Evolutionary conservation across 305 asterid species (phyloP).

Genomic region (Solanum aculeatissimum): DNA sequence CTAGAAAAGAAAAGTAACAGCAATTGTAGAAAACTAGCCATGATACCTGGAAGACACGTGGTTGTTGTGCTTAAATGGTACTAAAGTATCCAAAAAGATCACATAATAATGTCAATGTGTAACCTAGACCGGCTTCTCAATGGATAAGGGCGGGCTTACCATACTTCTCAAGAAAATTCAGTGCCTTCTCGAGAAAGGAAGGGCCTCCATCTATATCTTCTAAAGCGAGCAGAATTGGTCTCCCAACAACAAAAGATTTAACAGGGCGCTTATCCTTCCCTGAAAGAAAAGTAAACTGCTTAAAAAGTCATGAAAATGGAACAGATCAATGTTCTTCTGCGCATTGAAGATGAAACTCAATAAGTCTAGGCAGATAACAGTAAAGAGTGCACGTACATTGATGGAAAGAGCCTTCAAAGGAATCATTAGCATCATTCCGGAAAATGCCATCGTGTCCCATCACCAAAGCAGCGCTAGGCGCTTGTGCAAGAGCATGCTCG

Average conservation of each 20-base stretch:
- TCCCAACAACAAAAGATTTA: slow-evolving; percentile 95
- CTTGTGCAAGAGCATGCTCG: slow-evolving; percentile 93
- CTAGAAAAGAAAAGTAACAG: background rate
- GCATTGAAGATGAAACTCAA: background rate
- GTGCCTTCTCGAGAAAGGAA: slow-evolving; percentile 97
- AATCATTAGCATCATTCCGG: slow-evolving; percentile 66
- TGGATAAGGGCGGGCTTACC: slow-evolving; percentile 33
- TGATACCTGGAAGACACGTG: background rate
- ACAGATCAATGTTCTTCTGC: background rate
- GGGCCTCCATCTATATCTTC: slow-evolving; percentile 99
- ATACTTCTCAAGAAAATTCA: slow-evolving; percentile 82
- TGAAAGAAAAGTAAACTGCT: slow-evolving; percentile 19
- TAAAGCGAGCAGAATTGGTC: slow-evolving; percentile 94
- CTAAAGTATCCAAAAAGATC: background rate
- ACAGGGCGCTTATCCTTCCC: slow-evolving; percentile 91
- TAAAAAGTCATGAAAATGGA: background rate
- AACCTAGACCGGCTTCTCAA: background rate
- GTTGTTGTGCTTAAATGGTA: background rate
- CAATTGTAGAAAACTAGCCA: background rate
- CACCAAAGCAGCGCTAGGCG: slow-evolving; percentile 97
- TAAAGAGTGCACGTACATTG: slow-evolving; percentile 50
- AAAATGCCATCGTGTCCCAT: slow-evolving; percentile 96
- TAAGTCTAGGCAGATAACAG: background rate
- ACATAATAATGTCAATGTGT: background rate
- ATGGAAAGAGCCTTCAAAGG: slow-evolving; percentile 74